phyloP scores from a whole-genome alignment of 768 basidiomycete species.

The Serendipita vermifera region DNA sequence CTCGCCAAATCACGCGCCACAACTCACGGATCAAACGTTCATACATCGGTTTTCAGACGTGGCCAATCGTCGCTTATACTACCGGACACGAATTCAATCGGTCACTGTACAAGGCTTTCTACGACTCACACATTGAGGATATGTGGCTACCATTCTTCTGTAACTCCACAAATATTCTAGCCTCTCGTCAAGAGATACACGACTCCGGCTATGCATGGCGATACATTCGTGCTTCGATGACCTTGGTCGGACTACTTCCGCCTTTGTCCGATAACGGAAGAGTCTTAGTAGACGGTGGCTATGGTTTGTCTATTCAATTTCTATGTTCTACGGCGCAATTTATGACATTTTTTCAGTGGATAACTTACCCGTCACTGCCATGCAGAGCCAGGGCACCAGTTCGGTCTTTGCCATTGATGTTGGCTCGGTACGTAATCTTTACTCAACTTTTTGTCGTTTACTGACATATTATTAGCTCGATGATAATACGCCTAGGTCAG shows the following conservation, averaged over 20 bases:
- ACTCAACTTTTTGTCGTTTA: neutral
- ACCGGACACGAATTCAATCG: constrained; percentile 93
- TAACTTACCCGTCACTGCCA: constrained; percentile 80
- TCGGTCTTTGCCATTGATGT: constrained; percentile 90
- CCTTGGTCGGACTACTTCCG: constrained; percentile 85
- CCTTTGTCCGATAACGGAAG: constrained; percentile 90
- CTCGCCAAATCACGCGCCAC: too few relatives aligned
- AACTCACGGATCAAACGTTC: too few relatives aligned
- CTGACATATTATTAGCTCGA: constrained; percentile 43
- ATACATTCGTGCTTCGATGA: constrained; percentile 92
- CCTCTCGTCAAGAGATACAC: constrained; percentile 93
- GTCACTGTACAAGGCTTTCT: constrained; percentile 88
- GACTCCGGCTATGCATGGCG: constrained; percentile 99
- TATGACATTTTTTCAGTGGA: constrained; percentile 43
- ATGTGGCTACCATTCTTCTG: constrained; percentile 99
- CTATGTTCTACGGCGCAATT: neutral
- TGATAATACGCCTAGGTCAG: constrained; percentile 73
- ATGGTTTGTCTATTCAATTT: constrained; percentile 41
- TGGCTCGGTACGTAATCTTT: constrained; percentile 59
- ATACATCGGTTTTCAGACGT: constrained; percentile 83
- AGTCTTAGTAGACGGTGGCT: constrained; percentile 82
- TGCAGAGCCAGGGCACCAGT: constrained; percentile 84
- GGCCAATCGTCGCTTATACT: constrained; percentile 84
- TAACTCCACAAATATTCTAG: constrained; percentile 94
- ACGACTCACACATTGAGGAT: constrained; percentile 88